Evolutionary conservation across 495 filamentous ascomycete genomes (phyloP).

Genomic region (Rhypophila decipiens): DNA sequence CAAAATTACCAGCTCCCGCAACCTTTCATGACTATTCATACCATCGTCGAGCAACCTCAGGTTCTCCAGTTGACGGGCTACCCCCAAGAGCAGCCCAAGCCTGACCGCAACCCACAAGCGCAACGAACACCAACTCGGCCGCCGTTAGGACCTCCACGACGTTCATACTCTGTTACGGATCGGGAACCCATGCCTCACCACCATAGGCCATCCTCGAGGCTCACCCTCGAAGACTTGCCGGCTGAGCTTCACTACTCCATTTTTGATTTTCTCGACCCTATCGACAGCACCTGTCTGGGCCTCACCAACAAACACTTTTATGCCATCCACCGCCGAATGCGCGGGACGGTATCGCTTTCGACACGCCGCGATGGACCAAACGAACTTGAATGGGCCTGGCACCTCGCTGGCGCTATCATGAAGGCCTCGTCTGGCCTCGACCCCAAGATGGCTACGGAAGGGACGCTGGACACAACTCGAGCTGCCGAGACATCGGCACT

Average conservation of each 20-base stretch:
- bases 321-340: conserved; percentile 42
- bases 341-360: conserved; percentile 43
- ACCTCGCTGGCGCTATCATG: conserved; percentile 35
- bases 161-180: conserved; percentile 46
- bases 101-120: conserved; percentile 2
- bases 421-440: conserved; percentile 3
- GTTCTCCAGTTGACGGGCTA: background rate
- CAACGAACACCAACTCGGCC: conserved; percentile 13
- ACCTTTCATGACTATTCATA: conserved; percentile 12
- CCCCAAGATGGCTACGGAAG: conserved; percentile 6
- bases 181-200: conserved; percentile 37
- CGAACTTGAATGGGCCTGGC: conserved; percentile 51
- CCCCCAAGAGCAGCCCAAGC: background rate
- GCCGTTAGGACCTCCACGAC: conserved; percentile 25
- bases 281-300: conserved; percentile 50
- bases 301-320: conserved; percentile 46
- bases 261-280: conserved; percentile 47
- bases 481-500: conserved; percentile 29
- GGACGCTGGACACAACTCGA: conserved; percentile 4
- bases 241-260: conserved; percentile 52
- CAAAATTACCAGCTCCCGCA: conserved; percentile 23
- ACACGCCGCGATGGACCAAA: conserved; percentile 46
- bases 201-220: conserved; percentile 26
- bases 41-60: conserved; percentile 10
- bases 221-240: conserved; percentile 44